Conservation (phyloP, 306 rosid genomes). For the Vigna reflexopilosa region DNA sequence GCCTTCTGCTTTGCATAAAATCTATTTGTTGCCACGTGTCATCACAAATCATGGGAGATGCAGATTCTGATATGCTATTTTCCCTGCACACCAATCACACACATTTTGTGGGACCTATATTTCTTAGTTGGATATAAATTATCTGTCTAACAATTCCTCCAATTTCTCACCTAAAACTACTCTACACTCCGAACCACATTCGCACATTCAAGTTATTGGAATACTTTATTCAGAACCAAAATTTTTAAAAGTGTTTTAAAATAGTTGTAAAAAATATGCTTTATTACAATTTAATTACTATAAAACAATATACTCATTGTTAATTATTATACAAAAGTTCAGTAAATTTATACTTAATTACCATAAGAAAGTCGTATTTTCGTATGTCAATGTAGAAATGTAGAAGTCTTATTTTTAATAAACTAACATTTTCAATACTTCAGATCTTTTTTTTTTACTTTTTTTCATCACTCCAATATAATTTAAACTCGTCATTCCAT, state of each 20-base stretch:
- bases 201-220: not conserved
- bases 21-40: not conserved
- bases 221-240: not conserved
- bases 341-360: not conserved
- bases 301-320: not conserved
- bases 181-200: too few relatives aligned
- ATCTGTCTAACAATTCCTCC: not conserved
- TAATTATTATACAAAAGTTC: not conserved
- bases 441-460: too few relatives aligned
- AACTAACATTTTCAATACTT: not conserved
- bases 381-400: not conserved
- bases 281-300: not conserved
- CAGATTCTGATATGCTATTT: constrained; percentile 10
- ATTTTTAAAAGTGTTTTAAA: not conserved
- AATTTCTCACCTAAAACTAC: not conserved
- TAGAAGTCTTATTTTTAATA: not conserved
- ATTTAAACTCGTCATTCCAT: not conserved
- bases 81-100: not conserved
- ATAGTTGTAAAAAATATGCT: not conserved
- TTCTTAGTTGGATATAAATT: not conserved
- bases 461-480: not conserved
- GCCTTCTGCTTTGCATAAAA: constrained; percentile 6
- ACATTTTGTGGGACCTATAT: constrained; percentile 9
- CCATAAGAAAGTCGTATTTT: not conserved
- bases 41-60: constrained; percentile 3